Base-by-base conservation (phyloP, 371 early-diverging fungal species). In the Batkoa obscura region DNA sequence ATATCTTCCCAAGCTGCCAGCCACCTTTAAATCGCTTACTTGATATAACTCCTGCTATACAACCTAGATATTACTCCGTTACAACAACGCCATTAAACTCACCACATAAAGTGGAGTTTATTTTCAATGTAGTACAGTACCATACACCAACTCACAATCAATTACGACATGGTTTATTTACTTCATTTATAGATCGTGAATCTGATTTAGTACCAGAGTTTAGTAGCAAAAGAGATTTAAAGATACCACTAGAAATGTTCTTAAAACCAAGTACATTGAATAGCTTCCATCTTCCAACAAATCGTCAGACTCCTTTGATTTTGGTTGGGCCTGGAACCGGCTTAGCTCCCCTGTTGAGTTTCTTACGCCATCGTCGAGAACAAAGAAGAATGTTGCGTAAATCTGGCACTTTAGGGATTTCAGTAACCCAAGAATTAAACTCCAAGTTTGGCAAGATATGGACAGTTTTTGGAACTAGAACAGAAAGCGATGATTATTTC, bases 251-350 rank as follows among this genome's bases (percentile, higher is more conserved):
- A 32, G 0, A 2, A 41, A 42, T n/a, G 4, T 55, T 55, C 13
- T 17, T 55, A 17, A 41, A 43, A 31, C 15, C 41, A 30, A 17
- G 13, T 10, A 31, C 43, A 4, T 17, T 17, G 2, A 41, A 42
- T 6, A 55, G 33, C 55, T 82, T 90, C 68, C 67, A 64, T 9
- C 67, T 84, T 43, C 86, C 86, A 36, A 43, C 52, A 15, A 68
- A 72, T 32, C 62, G 67, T 13, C 56, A 62, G 2, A 69, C 66
- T 13, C 85, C 85, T 0, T 63, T 88, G 23, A 56, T 92, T 1
- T 64, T 92, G 66, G 73, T 94, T 31, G 82, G 88, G 0, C 83
- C 88, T 2, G 94, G 93, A 52, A 90, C 94, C 3, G 94, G 94
- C 33, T 73, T 94, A 49, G 84, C 93, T 3, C 92, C 94, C 9